These are phyloP conservation scores for Amesomyces nigricolor DNA, from an alignment of 2,329 filamentous ascomycete genomes.

Conservation along the genomic window DNA sequence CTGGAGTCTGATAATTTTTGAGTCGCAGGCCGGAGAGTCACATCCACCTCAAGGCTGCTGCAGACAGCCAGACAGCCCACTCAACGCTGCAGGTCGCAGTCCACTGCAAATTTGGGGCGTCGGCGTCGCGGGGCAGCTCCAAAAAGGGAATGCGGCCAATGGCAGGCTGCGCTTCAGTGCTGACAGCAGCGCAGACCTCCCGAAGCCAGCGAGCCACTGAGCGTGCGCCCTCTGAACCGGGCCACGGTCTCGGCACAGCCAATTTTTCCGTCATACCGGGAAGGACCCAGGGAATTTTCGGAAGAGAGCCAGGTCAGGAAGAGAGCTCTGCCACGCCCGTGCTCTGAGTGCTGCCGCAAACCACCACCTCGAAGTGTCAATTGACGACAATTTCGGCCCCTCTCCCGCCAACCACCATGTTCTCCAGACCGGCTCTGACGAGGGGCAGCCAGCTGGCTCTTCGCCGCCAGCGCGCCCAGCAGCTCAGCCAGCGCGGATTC, in stretches of 20 bases:
- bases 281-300: conserved; percentile 28
- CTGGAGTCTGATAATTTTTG: conserved; percentile 22
- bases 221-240: conserved; percentile 1
- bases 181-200: conserved; percentile 7
- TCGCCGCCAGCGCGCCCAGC: conserved; percentile 52
- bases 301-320: conserved; percentile 20
- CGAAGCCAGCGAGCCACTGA: neutral
- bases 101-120: conserved; percentile 8
- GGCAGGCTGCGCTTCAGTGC: conserved; percentile 11
- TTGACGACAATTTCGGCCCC: conserved; percentile 45
- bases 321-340: conserved; percentile 27
- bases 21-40: conserved; percentile 18
- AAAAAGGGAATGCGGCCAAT: conserved; percentile 14
- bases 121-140: conserved; percentile 18
- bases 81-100: no score
- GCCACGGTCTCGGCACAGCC: conserved; percentile 23
- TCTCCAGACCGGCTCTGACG: conserved; percentile 56
- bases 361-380: conserved; percentile 40
- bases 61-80: no score
- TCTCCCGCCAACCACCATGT: conserved; percentile 45
- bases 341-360: conserved; percentile 24
- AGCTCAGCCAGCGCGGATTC: conserved; percentile 46
- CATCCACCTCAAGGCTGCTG: neutral
- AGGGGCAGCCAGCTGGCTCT: conserved; percentile 54
- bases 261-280: conserved; percentile 27